Base-by-base conservation (phyloP, 2,329 filamentous ascomycete genomes). In the Pseudogymnoascus sp. region DNA sequence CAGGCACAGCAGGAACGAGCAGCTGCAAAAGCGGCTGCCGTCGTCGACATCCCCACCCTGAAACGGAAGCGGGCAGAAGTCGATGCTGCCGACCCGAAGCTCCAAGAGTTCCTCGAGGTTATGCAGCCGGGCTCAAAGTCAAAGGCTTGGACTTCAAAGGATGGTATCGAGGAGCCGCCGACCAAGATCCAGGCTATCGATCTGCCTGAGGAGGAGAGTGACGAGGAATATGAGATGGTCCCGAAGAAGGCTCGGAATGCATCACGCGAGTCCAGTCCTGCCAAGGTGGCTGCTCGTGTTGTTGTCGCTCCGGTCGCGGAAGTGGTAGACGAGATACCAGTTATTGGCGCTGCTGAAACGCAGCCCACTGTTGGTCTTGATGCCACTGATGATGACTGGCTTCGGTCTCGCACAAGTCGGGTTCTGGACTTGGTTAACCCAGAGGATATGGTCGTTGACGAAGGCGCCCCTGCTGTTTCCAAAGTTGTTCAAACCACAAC, bases 371-470 rank as follows among this genome's bases (percentile, higher is more conserved):
- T 71, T 35, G 73, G 74, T 21, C 41, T 38, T 27, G 62, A 62
- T 33, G 72, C 76, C 51, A 77, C 78, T 59, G 80, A 86, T 21
- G 86, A 88, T 64, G 92, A 97, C 74, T 99, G 94, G 94, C 80
- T 97, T 68, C 86, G 93, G 63, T 93, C 90, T 65, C 86, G 90
- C 68, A 97, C 92, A 12, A 97, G 88, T 75, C 84, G 93, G 69
- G 78, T 96, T 58, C 80, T 97, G 59, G 94, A 93, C 73, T 79
- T 97, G 29, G 80, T 92, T 61, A 88, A 91, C 6, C 72, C 71
- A 12, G 68, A 71, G 60, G 71, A 73, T 44, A 66, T 71, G 27
- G 44, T 59, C n/a, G 25, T 39, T 44, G 87, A 87, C 64, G 84
- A 89, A 64, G 74, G 75, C 0, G 66, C 69, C 55, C 65, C 69